A percentile compares a stretch with the other conserved stretches of the same genome.
phyloP scores from a whole-genome alignment of 1,284 basidiomycete species.

The Ustilago xerochloae region DNA sequence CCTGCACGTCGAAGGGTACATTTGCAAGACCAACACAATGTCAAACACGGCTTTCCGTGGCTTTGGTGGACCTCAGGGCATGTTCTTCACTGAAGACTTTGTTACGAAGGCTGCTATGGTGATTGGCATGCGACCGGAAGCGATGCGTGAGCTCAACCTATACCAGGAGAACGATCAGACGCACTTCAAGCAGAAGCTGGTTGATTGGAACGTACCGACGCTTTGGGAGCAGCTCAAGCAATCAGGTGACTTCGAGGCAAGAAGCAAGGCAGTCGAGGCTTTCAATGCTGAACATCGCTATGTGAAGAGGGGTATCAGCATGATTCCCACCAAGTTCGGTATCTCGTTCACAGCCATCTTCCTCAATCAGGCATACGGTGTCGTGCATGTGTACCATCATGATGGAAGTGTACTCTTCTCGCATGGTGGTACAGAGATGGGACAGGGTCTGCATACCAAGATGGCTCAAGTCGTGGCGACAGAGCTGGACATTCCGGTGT shows the following conservation, averaged over 20 bases:
- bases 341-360: constrained; percentile 67
- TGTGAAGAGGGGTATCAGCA: constrained; percentile 66
- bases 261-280: constrained; percentile 59
- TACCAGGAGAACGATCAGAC: constrained; percentile 67
- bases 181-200: constrained; percentile 66
- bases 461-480: constrained; percentile 68
- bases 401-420: constrained; percentile 62
- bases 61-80: constrained; percentile 69
- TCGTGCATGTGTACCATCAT: constrained; percentile 67
- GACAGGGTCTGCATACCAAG: constrained; percentile 67
- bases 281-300: constrained; percentile 67
- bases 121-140: constrained; percentile 65
- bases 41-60: constrained; percentile 69
- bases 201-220: constrained; percentile 69
- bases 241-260: constrained; percentile 56
- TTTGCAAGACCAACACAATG: constrained; percentile 69
- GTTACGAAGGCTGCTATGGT: constrained; percentile 65
- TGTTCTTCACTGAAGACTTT: constrained; percentile 66
- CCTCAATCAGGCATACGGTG: constrained; percentile 67
- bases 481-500: constrained; percentile 65
- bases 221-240: constrained; percentile 60
- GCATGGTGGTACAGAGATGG: constrained; percentile 68
- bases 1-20: constrained; percentile 63
- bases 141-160: constrained; percentile 66
- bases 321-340: constrained; percentile 69